Percentiles rank a stretch among this genome's conserved stretches.
Conservation (phyloP, 83 land plant genomes). For the Picea engelmannii region DNA sequence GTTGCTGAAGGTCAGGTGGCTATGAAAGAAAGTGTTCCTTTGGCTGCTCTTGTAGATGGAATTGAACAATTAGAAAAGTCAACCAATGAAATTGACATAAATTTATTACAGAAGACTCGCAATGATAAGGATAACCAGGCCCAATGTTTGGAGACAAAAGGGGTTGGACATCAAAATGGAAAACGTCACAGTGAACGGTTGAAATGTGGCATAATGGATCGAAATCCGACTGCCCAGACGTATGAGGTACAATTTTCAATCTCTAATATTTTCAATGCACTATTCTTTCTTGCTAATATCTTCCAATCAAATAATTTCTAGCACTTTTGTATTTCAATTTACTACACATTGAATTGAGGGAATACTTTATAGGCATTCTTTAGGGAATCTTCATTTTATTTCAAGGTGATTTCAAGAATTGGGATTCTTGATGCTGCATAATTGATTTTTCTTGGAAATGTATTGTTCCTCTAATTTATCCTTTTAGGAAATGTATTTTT, state of each 20-base stretch:
- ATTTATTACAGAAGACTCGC: background rate
- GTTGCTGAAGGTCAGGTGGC: background rate
- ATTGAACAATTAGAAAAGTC: background rate
- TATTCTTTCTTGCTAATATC: no score
- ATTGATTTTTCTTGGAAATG: no score
- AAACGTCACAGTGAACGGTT: background rate
- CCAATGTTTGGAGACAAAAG: background rate
- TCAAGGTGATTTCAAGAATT: no score
- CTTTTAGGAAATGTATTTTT: no score
- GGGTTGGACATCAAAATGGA: background rate
- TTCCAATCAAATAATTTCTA: no score
- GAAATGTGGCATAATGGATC: conserved; percentile 8
- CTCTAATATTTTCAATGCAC: background rate
- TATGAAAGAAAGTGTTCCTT: background rate
- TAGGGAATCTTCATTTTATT: no score
- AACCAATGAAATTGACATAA: background rate
- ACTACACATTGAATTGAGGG: no score
- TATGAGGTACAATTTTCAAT: background rate
- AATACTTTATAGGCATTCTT: no score
- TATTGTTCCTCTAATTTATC: no score
- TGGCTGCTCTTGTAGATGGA: background rate
- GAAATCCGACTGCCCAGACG: conserved; percentile 3
- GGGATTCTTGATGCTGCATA: no score
- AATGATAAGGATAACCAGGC: background rate
- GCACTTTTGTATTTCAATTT: no score